Base-by-base conservation (phyloP, 2,329 filamentous ascomycete species). In the Colletotrichum lupini region DNA sequence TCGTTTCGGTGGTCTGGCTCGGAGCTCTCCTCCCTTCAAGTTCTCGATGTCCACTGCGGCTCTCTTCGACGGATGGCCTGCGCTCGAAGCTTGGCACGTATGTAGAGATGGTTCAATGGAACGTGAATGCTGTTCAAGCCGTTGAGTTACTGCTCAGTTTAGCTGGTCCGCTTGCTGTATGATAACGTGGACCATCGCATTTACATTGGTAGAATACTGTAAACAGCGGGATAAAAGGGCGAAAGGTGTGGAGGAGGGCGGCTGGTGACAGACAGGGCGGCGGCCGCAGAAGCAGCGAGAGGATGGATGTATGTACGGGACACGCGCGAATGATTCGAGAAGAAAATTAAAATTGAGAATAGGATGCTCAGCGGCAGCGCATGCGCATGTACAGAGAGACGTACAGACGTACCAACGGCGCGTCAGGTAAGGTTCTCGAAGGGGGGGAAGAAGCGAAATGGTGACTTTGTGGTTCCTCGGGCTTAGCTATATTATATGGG, bases 131-230 rank as follows among this genome's bases (percentile, higher is more conserved):
- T 77, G 76, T 69, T 75, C 72, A 77, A 69, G 71, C 71, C 73
- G 76, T 75, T 75, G 7, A 79, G 80, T 79, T 78, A 83, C 82
- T 84, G 82, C 81, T 61, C 80, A 83, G 76, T 62, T 75, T 72
- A 66, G 72, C 71, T 76, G 67, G 37, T 75, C 76, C 77, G 75
- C 78, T 78, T 81, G 76, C 80, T 76, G 79, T 79, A 76, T 80
- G 76, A 80, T 79, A 84, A 84, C 84, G 84, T 84, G 77, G 79
- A 82, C 78, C 80, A 80, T 82, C 80, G 81, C 79, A 82, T 77
- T 82, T 83, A 83, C 81, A 84, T 84, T 84, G 82, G 79, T 73
- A 76, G 75, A 75, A 78, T 79, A 84, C 83, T 83, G 83, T 84
- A 83, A 77, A 77, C 77, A 76, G 80, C 80, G 80, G 81, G 80